These are phyloP conservation scores for Russula emetica DNA, from an alignment of 768 basidiomycete species.

Conservation along the genomic window DNA sequence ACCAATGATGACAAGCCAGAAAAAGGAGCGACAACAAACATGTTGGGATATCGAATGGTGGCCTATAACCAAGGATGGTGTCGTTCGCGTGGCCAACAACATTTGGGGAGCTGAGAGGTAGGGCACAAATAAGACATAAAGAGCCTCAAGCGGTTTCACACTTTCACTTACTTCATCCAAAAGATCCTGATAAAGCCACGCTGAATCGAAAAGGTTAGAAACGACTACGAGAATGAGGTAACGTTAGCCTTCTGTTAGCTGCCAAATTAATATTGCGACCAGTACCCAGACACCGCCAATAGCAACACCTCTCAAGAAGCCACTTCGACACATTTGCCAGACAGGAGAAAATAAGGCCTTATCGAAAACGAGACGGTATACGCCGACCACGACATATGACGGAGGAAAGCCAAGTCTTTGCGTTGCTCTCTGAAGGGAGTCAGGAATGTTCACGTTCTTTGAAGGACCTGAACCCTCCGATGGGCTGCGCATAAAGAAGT, in stretches of 20 bases:
- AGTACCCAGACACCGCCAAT: constrained; percentile 70
- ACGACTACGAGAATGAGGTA: constrained; percentile 41
- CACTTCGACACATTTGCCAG: constrained; percentile 84
- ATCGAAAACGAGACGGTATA: constrained; percentile 78
- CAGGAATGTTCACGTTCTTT: not conserved
- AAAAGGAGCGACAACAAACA: constrained; percentile 43
- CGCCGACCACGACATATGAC: constrained; percentile 78
- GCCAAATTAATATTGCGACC: not conserved
- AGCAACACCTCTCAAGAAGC: constrained; percentile 58
- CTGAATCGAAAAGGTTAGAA: constrained; percentile 70
- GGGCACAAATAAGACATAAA: not conserved
- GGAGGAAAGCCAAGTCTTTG: constrained; percentile 72
- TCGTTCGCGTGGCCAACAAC: constrained; percentile 60
- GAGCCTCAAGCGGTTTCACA: not conserved
- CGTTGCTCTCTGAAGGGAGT: constrained; percentile 47
- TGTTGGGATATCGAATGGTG: constrained; percentile 67
- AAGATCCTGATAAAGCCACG: constrained; percentile 60
- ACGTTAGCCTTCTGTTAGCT: not conserved
- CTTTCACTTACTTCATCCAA: constrained; percentile 55
- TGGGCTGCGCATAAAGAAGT: not conserved
- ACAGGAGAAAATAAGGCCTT: constrained; percentile 62
- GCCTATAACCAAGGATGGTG: constrained; percentile 56
- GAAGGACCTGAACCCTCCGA: constrained; percentile 17
- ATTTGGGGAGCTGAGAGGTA: constrained; percentile 48
- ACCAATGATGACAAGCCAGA: constrained; percentile 13